These are phyloP conservation scores for Botrytis paeoniae DNA, from an alignment of 2,329 filamentous ascomycete genomes.

Conservation along the genomic window DNA sequence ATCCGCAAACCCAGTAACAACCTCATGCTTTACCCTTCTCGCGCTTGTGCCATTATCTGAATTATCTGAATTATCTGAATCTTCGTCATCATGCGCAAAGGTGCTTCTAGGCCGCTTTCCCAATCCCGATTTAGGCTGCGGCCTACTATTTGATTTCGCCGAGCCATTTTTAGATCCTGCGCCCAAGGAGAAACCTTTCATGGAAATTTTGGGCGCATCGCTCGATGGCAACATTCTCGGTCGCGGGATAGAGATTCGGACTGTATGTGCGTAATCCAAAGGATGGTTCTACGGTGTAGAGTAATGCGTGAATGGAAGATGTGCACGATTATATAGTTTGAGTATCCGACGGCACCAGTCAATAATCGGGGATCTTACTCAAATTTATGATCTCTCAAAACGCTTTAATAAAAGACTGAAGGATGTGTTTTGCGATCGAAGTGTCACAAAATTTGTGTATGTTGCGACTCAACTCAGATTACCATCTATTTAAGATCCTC, in stretches of 20 bases:
- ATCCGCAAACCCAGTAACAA: slow-evolving; percentile 50
- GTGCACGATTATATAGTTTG: neutral
- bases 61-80: slow-evolving; percentile 44
- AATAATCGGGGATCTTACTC: neutral
- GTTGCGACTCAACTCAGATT: neutral
- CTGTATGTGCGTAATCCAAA: neutral
- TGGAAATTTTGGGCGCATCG: slow-evolving; percentile 35
- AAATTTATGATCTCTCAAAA: neutral
- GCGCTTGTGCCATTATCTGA: slow-evolving; percentile 47
- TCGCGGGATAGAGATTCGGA: neutral
- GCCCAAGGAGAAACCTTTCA: slow-evolving; percentile 43
- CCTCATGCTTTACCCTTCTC: slow-evolving; percentile 42
- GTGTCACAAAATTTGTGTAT: neutral
- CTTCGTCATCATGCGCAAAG: slow-evolving; percentile 61
- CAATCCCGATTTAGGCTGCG: slow-evolving; percentile 33
- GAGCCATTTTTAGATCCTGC: slow-evolving; percentile 34
- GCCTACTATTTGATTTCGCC: slow-evolving; percentile 32
- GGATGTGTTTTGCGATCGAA: neutral
- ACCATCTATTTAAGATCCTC: neutral
- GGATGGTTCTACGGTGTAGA: neutral
- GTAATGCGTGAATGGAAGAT: neutral
- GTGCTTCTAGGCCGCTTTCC: slow-evolving; percentile 44
- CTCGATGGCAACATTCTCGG: slow-evolving; percentile 31
- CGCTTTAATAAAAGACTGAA: neutral
- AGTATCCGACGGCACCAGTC: neutral